These are phyloP conservation scores for Fusarium globosum DNA, from an alignment of 2,329 filamentous ascomycete species.

Conservation along the genomic window DNA sequence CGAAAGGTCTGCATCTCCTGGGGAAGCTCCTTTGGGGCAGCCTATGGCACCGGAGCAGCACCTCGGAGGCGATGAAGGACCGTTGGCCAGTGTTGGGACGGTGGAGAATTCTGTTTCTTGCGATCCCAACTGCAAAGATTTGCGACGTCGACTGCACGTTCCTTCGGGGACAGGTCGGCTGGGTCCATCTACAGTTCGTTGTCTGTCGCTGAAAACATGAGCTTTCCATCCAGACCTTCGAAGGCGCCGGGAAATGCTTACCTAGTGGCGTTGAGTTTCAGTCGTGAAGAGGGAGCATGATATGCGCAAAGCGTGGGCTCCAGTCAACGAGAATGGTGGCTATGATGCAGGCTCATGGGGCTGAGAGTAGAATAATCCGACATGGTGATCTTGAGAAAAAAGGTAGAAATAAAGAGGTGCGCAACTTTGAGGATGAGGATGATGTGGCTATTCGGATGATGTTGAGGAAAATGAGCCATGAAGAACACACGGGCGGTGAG, in stretches of 20 bases:
- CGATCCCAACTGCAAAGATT: no score
- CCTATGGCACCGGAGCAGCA: no score
- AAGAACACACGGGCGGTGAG: background rate
- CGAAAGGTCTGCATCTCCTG: no score
- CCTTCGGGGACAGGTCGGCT: background rate
- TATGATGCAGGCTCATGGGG: background rate
- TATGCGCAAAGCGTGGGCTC: background rate
- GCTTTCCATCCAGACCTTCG: background rate
- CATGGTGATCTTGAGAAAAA: background rate
- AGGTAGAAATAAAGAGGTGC: background rate
- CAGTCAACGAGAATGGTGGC: no score
- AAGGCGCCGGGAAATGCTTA: background rate
- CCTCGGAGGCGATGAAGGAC: no score
- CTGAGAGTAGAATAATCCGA: background rate
- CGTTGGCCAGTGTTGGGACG: no score
- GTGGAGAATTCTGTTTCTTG: no score
- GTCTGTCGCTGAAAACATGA: background rate
- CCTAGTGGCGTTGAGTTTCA: background rate
- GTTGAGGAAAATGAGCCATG: background rate
- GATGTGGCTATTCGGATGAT: background rate
- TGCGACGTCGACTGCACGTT: background rate
- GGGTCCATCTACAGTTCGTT: background rate
- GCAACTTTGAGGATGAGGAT: background rate
- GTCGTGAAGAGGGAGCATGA: background rate
- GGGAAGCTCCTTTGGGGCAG: no score